These are phyloP conservation scores for Syncephalastrum contaminatum DNA, from an alignment of 371 early-diverging fungal species.

Conservation along the genomic window DNA sequence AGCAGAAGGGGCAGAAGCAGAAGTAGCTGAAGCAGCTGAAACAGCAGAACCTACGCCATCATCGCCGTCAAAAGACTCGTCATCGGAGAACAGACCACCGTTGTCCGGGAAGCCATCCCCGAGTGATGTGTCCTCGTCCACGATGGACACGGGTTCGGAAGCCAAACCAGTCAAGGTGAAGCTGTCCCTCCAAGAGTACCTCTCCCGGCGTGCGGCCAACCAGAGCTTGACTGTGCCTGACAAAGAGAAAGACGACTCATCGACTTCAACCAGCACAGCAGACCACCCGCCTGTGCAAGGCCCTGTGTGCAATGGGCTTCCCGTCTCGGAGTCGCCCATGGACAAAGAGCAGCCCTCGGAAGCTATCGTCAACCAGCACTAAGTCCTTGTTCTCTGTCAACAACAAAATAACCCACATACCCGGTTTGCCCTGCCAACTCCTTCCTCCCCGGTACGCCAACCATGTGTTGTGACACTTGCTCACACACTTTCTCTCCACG, in stretches of 20 bases:
- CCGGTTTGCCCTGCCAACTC: too few species aligned
- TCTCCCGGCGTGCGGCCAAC: conserved; percentile 23
- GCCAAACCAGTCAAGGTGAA: conserved; percentile 24
- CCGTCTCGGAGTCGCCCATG: background rate
- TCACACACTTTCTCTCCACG: too few species aligned
- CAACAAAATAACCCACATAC: background rate
- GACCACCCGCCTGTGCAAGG: background rate
- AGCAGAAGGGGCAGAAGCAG: background rate
- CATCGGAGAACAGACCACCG: too few species aligned
- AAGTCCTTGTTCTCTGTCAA: background rate
- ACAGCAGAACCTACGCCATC: conserved; percentile 1
- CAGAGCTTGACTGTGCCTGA: conserved; percentile 7
- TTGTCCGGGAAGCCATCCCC: too few species aligned
- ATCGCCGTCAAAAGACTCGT: too few species aligned
- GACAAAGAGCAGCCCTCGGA: conserved; percentile 4
- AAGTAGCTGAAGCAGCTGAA: background rate
- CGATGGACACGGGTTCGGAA: conserved; percentile 5
- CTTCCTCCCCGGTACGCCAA: too few species aligned
- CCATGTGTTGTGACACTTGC: too few species aligned
- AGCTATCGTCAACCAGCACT: conserved; percentile 11
- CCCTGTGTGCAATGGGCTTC: background rate
- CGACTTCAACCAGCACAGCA: background rate
- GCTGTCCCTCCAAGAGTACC: conserved; percentile 37
- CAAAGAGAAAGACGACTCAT: background rate
- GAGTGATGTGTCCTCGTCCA: too few species aligned